Evolutionary conservation across 1,139 yeast genomes (phyloP), one percentile per base, ranked within the genome.

Genomic region (Suhomyces yuchorum): DNA sequence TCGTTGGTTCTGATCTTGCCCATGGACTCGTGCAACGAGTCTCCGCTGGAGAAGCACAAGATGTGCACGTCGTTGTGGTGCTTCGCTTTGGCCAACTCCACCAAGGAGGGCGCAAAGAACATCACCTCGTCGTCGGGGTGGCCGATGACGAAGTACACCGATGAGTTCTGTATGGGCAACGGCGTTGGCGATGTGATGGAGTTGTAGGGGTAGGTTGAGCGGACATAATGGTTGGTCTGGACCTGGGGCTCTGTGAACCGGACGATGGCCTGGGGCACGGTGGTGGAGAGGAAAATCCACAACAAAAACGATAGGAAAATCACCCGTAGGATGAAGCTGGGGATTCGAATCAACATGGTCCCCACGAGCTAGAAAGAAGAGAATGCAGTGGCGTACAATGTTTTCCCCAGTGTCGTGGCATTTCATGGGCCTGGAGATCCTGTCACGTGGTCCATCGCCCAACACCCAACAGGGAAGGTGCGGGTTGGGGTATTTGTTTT

Each of bases 41-140:
- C 83, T 3, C 99, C 99, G 39, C 76, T 76, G 1, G 96, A 85
- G 51, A 90, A 78, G 56, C 97, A 91, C 11, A 91, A 61, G 14
- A 92, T 63, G 41, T 79, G 73, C 19, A 90, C 70, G 5, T 64
- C 57, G 58, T 85, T 85, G 52, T 73, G 66, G 55, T 81, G 71
- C 53, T 71, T 63, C 2, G 71, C 65, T 50, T 83, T 80, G 30
- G 70, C 55, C 47, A 84, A 58, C 54, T 81, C 86, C 8, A 80
- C 66, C 40, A 90, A 60, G 0, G 96, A 76, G 0, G 99, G 99
- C 0, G 92, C 82, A 61, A 93, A 95, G 67, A 95, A 95, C 99
- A 95, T 95, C 48, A 91, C 93, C 67, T 95, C 99, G 64, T 95
- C 99, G 66, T 95, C 99, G 0, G 99, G 99, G 66, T 95, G 99